Base-by-base conservation (phyloP, 2,329 filamentous ascomycete genomes). In the Aspergillus fructus region DNA sequence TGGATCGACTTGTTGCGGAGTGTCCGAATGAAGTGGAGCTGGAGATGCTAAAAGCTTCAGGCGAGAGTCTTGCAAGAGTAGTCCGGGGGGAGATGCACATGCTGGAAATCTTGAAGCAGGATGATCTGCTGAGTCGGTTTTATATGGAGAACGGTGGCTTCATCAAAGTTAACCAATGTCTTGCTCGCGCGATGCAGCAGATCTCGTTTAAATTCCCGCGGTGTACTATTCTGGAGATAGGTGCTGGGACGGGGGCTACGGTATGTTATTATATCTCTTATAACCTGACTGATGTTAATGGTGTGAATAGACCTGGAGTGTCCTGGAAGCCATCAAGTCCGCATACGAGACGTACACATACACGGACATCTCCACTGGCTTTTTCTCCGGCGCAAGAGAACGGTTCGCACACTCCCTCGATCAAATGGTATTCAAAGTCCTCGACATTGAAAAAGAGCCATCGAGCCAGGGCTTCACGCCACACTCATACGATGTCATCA, bases 351-450 rank as follows among this genome's bases (percentile, higher is more conserved):
- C 64, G 0, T 81, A 80, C 62, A 76, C 74, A 0, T 81, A 71
- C 64, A 81, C 79, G 0, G 78, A 81, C 56, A 71, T 79, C n/a
- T 78, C 75, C 0, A 46, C 67, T 1, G 74, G 69, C 6, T 79
- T 79, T 66, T 79, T 81, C 49, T 69, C 71, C 17, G 64, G 67
- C 3, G 75, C 74, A 0, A 49, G 59, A 15, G 64, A 68, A 21
- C 48, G 49, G 1, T 75, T 78, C 30, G 23, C 52, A 0, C 43
- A 51, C 0, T 62, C 62, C 34, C 45, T 23, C 2, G 49, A 65
- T 12, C 61, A 63, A 9, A 66, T 79, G 58, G 49, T 51, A 3
- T 78, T 68, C 53, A 63, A 65, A 27, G 57, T 59, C 69, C 54
- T 71, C 0, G 65, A 78, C 52, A 58, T 76, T n/a, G 69, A 72